Base-by-base conservation (phyloP, 345 rosid species). In the Odontarrhena argentea region DNA sequence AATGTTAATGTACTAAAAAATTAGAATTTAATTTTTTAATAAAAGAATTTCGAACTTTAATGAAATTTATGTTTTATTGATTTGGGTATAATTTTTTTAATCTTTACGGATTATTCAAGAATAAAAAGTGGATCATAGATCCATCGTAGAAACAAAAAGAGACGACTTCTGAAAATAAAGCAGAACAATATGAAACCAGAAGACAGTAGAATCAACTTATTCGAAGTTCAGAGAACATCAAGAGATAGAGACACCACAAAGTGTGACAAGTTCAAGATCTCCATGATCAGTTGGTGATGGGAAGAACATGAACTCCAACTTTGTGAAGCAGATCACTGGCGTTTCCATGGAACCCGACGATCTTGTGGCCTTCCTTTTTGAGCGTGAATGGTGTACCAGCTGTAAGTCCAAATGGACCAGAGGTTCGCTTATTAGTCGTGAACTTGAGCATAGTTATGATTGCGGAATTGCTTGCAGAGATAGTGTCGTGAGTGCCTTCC, bases 271-370 rank as follows among this genome's bases (percentile, higher is more conserved):
- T 12, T 66, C 25, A 56, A 56, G 49, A 46, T 26, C 26, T 64
- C 9, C 4, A 64, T 50, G 18, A 50, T 69, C 24, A 68, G 3
- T 68, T 68, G 59, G 68, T 34, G 41, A 69, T 63, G 30, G 78
- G 78, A 18, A 9, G 14, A 32, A 75, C 65, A 63, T 75, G 55
- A 14, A 63, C 74, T 56, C 78, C 78, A 63, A 75, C 4, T 30
- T 69, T 38, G 11, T 69, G 65, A 55, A 75, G 58, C 3, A 55
- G 30, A 3, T 69, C 42, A 62, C 50, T 14, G 2, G 61, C 60
- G 8, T 24, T 69, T 56, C 78, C 78, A 57, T 75, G 78, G 51
- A 75, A 75, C 3, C 74, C 78, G 9, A 63, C 74, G 0, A 75
- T 63, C 60, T 75, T 75, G 41, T 70, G 9, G 10, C 55, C 65